Conservation (phyloP, 345 rosid species). For the Stellera chamaejasme region DNA sequence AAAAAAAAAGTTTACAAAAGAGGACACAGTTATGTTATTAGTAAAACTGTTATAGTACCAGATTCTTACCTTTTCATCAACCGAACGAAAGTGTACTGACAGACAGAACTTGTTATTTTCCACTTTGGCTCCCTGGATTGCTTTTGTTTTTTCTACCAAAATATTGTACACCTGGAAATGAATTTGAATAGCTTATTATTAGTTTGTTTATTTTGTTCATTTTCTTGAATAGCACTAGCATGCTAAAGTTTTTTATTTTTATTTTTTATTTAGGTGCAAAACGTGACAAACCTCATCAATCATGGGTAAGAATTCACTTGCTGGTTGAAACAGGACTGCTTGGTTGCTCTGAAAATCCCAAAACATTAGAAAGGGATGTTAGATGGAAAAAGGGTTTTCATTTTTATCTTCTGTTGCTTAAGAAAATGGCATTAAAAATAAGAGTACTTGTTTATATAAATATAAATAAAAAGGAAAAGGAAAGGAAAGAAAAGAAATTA, state of each 20-base stretch:
- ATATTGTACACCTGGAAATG: constrained; percentile 38
- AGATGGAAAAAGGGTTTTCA: not conserved
- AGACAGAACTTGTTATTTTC: constrained; percentile 95
- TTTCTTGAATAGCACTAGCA: not conserved
- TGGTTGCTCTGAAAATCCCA: constrained; percentile 28
- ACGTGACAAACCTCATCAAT: constrained; percentile 53
- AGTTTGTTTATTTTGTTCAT: not conserved
- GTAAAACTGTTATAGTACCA: not conserved
- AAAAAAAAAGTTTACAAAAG: too few relatives aligned
- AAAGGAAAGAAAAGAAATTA: constrained; percentile 11
- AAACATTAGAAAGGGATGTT: not conserved
- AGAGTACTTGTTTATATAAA: not conserved
- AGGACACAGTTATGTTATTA: not conserved
- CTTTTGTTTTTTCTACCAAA: constrained; percentile 54
- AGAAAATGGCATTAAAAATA: not conserved
- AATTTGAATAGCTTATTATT: not conserved
- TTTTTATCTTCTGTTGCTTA: not conserved
- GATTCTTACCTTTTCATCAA: constrained; percentile 70
- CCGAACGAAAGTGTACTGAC: constrained; percentile 89
- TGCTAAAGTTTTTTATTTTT: not conserved
- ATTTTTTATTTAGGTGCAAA: not conserved
- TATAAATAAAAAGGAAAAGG: not conserved
- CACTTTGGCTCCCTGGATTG: constrained; percentile 66
- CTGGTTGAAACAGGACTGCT: constrained; percentile 68
- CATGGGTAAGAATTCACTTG: constrained; percentile 77